phyloP scores from a whole-genome alignment of 169 alveolate genomes.

The Plasmodium falciparum region DNA sequence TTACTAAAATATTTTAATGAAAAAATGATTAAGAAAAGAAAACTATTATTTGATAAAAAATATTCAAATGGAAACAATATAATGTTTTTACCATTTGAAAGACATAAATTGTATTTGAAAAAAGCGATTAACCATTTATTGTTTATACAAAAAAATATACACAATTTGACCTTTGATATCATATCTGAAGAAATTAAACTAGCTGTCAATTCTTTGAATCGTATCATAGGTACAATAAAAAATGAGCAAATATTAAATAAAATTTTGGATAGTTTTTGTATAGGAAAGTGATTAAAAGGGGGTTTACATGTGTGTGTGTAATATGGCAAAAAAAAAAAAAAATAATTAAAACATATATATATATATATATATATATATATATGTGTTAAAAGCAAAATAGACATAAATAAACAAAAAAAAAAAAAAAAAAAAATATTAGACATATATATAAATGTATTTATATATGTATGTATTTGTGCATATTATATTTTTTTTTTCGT shows the following conservation, averaged over 20 bases:
- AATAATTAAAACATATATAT: neutral
- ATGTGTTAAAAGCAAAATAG: neutral
- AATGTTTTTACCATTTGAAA: conserved; percentile 40
- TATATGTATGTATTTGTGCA: neutral
- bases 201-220: conserved; percentile 23
- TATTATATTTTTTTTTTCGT: no score
- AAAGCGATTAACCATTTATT: conserved; percentile 28
- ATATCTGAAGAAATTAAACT: conserved; percentile 43
- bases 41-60: neutral
- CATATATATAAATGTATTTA: neutral
- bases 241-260: conserved; percentile 14
- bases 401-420: neutral
- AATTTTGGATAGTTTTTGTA: conserved; percentile 32
- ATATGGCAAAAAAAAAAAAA: neutral
- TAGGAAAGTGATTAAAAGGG: conserved; percentile 11
- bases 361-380: neutral
- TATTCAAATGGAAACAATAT: neutral
- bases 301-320: no score
- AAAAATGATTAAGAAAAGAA: neutral
- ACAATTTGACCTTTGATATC: conserved; percentile 21
- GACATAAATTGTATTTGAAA: conserved; percentile 37
- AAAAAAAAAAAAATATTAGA: neutral
- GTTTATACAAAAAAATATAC: conserved; percentile 5
- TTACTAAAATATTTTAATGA: conserved; percentile 12
- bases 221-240: conserved; percentile 27